phyloP scores from a whole-genome alignment of 495 filamentous ascomycete species.

The Neohortaea acidophila region DNA sequence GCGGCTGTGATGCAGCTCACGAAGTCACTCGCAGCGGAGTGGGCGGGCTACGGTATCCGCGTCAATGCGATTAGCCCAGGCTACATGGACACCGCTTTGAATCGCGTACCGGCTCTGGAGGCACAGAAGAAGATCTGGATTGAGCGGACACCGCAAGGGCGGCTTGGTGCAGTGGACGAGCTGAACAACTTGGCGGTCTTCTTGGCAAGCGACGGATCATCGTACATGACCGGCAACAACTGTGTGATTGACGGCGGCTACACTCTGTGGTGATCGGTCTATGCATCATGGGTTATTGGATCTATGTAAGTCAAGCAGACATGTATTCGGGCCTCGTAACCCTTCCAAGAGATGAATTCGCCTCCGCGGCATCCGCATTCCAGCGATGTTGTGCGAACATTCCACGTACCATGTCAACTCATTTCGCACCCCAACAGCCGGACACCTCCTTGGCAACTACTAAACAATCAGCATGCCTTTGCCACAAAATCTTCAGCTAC shows the following conservation, averaged over 20 bases:
- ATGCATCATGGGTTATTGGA: too few species aligned
- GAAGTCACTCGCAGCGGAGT: constrained; percentile 65
- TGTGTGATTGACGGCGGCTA: constrained; percentile 49
- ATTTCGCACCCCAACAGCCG: too few species aligned
- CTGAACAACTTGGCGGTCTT: constrained; percentile 67
- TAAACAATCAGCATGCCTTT: too few species aligned
- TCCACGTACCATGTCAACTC: too few species aligned
- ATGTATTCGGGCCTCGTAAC: too few species aligned
- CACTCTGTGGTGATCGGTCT: constrained; percentile 18
- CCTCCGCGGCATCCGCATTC: too few species aligned
- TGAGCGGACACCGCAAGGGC: constrained; percentile 52
- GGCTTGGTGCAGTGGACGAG: constrained; percentile 60
- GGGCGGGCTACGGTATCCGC: constrained; percentile 58
- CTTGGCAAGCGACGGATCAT: constrained; percentile 54
- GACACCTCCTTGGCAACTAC: too few species aligned
- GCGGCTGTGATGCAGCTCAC: constrained; percentile 62
- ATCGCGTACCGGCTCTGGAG: constrained; percentile 56
- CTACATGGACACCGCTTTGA: constrained; percentile 67
- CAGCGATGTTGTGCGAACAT: too few species aligned
- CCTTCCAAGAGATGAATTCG: too few species aligned
- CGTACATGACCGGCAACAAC: constrained; percentile 69
- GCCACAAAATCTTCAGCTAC: too few species aligned
- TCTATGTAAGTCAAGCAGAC: too few species aligned
- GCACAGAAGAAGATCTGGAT: constrained; percentile 71
- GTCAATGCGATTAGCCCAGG: constrained; percentile 68